Evolutionary conservation across 2,329 filamentous ascomycete species (phyloP), one percentile per base, ranked within the genome.

Genomic region (Aspergillus amoenus): DNA sequence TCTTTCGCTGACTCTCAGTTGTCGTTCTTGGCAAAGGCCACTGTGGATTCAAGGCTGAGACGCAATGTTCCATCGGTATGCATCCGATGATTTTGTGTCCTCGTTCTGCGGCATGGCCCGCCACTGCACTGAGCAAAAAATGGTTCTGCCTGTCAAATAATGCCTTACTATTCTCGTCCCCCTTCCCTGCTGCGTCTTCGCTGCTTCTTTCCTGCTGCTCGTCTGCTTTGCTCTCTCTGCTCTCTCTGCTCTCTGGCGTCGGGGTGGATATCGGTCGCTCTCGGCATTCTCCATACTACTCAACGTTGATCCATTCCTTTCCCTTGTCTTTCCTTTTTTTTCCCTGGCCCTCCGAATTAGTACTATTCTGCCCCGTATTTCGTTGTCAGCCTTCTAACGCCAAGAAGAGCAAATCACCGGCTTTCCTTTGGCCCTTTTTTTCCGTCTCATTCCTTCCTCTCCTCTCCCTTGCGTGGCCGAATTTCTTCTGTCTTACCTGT

Each of bases 281-380:
- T 56, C 42, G 47, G 42, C 39, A 44, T 34, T 18, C 41, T 47
- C 43, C 30, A 44, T 34, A 53, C 53, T 43, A 3, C 37, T 32
- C 34, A 9, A 18, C 40, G 46, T 40, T 48, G 42, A 52, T 59
- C 53, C 45, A 47, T 55, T 52, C 47, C 39, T 59, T 45, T 49
- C 37, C 43, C 21, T 30, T 39, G 24, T n/a, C 41, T 24, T 42
- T 46, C 40, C 24, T 22, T 45, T 50, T 34, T 43, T 39, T 30
- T 12, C 43, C 13, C 41, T 56, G 39, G 24, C 21, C 42, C 39
- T 40, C 24, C 32, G 24, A 21, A 21, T 21, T 21, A 21, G 21
- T 21, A 21, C 21, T 21, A n/a, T n/a, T 12, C 17, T n/a, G 40
- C 46, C 42, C 44, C 44, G 40, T 39, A 32, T 11, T 43, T 41